These are phyloP conservation scores for Allodekkera sacchari DNA, from an alignment of 805 yeast genomes.

Conservation along the genomic window DNA sequence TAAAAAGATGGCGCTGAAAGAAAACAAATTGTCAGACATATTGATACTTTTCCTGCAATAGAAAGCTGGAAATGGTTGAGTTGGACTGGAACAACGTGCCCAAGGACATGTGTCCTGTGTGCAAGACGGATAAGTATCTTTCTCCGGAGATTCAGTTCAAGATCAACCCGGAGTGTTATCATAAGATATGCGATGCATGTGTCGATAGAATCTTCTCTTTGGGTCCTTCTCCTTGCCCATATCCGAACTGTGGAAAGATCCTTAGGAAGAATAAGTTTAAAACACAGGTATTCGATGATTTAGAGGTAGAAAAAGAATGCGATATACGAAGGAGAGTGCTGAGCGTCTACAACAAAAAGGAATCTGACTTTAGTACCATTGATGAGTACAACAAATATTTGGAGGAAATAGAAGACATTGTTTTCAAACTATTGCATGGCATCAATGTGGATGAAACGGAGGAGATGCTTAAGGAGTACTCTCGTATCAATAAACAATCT, in stretches of 20 bases:
- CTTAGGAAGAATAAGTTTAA: conserved; percentile 85
- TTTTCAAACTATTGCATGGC: conserved; percentile 66
- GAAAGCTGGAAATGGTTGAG: conserved; percentile 19
- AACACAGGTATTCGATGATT: conserved; percentile 86
- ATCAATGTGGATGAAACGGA: conserved; percentile 65
- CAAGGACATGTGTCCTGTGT: conserved; percentile 76
- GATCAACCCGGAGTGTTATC: conserved; percentile 96
- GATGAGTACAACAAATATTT: conserved; percentile 66
- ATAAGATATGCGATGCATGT: conserved; percentile 93
- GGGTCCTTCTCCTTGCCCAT: conserved; percentile 98
- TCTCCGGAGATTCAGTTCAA: conserved; percentile 90
- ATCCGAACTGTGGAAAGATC: conserved; percentile 80
- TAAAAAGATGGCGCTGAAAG: too few relatives aligned
- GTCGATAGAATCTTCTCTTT: conserved; percentile 89
- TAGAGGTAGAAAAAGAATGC: conserved; percentile 83
- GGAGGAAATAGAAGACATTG: conserved; percentile 74
- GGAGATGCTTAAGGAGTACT: conserved; percentile 57
- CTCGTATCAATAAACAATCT: conserved; percentile 61
- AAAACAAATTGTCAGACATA: too few relatives aligned
- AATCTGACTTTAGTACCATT: conserved; percentile 57
- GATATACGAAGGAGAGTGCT: conserved; percentile 78
- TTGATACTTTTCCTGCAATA: background rate
- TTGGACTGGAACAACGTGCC: conserved; percentile 28
- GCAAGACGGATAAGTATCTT: conserved; percentile 89
- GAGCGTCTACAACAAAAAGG: conserved; percentile 71